A percentile compares a stretch with the other conserved stretches of the same genome.
Conservation (phyloP, 768 basidiomycete species). For the Leccinum sublutescens region DNA sequence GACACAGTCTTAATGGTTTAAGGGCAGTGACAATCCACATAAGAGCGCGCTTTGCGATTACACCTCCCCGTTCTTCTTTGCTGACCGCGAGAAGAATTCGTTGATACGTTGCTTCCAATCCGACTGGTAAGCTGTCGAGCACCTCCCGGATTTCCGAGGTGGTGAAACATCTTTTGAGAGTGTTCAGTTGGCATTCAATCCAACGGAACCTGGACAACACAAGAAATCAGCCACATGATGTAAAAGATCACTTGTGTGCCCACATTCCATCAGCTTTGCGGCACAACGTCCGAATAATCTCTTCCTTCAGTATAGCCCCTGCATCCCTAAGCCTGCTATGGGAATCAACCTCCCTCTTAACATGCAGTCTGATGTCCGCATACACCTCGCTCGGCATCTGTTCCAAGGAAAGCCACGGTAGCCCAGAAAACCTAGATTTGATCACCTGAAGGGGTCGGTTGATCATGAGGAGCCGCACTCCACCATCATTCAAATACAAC, state of each 20-base stretch:
- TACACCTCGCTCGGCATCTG: not conserved
- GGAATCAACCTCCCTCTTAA: constrained; percentile 7
- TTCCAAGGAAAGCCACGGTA: constrained; percentile 8
- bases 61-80: not conserved
- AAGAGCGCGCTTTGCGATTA: not conserved
- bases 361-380: constrained; percentile 11
- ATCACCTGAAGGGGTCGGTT: constrained; percentile 6
- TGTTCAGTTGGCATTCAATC: not conserved
- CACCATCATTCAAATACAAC: not conserved
- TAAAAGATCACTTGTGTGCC: not conserved
- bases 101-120: not conserved
- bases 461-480: constrained; percentile 7
- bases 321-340: constrained; percentile 1
- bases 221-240: not conserved
- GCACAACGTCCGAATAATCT: not conserved
- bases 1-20: not conserved
- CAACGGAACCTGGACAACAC: not conserved
- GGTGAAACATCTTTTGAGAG: not conserved
- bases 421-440: not conserved
- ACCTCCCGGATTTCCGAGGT: not conserved
- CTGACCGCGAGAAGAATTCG: not conserved
- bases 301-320: not conserved
- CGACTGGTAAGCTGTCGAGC: not conserved
- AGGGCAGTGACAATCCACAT: not conserved
- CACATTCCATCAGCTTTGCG: constrained; percentile 13